These are phyloP conservation scores for Populus tremula DNA, from an alignment of 345 rosid genomes.

Conservation along the genomic window DNA sequence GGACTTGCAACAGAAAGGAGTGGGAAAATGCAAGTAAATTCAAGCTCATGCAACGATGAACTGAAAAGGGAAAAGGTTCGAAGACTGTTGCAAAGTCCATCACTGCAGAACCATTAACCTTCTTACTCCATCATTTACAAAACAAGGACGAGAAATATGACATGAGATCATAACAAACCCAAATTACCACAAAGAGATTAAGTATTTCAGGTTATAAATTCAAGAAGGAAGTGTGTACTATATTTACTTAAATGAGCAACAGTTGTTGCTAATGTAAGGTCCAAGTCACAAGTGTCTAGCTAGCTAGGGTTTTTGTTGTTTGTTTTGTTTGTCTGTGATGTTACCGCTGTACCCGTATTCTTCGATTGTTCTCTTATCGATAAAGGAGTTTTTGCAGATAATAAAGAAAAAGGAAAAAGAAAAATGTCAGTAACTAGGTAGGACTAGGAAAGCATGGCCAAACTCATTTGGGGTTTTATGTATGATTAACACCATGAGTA, in stretches of 20 bases:
- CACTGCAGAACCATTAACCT: slow-evolving; percentile 16
- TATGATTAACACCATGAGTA: slow-evolving; percentile 15
- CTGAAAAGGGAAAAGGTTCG: slow-evolving; percentile 17
- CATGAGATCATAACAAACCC: slow-evolving; percentile 3
- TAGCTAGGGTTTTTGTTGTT: slow-evolving; percentile 40
- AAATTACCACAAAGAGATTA: not conserved
- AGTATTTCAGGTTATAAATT: slow-evolving; percentile 13
- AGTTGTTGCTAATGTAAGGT: slow-evolving; percentile 6
- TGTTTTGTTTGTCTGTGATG: slow-evolving; percentile 18
- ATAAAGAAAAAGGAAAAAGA: slow-evolving; percentile 12
- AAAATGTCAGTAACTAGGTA: slow-evolving; percentile 16
- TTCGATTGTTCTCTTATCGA: slow-evolving; percentile 28
- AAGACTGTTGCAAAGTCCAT: slow-evolving; percentile 27
- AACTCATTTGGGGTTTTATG: slow-evolving; percentile 11
- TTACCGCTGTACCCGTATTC: slow-evolving; percentile 16
- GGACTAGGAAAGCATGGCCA: slow-evolving; percentile 23
- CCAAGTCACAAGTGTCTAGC: slow-evolving; percentile 11
- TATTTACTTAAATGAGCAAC: not conserved
- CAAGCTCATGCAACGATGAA: slow-evolving; percentile 4
- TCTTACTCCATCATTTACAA: not conserved
- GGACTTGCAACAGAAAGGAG: slow-evolving; percentile 14
- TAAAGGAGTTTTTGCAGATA: slow-evolving; percentile 12
- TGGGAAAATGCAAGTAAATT: slow-evolving; percentile 10
- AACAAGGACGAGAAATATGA: slow-evolving; percentile 2
- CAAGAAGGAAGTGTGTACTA: not conserved